Conservation (phyloP, 2,329 filamentous ascomycete species). For the Aspergillus sp. region DNA sequence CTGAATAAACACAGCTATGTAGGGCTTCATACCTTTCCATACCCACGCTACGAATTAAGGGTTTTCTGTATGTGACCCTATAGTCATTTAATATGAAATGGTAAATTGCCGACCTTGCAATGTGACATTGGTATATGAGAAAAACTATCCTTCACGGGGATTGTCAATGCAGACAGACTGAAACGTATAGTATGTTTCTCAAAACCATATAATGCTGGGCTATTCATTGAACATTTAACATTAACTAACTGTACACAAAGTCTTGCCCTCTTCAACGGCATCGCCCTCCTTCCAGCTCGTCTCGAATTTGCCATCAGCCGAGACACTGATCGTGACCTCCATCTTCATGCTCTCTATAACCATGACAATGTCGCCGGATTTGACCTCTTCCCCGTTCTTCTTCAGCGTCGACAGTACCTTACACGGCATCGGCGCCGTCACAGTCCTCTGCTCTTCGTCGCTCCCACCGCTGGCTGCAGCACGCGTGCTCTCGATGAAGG, state of each 20-base stretch:
- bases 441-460: slow-evolving; percentile 14
- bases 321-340: slow-evolving; percentile 36
- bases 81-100: too few relatives aligned
- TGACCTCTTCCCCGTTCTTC: slow-evolving; percentile 30
- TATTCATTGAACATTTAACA: background rate
- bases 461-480: slow-evolving; percentile 9
- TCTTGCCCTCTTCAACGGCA: slow-evolving; percentile 34
- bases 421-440: slow-evolving; percentile 38
- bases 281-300: slow-evolving; percentile 29
- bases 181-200: too few relatives aligned
- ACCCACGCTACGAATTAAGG: too few relatives aligned
- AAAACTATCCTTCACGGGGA: too few relatives aligned
- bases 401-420: slow-evolving; percentile 35
- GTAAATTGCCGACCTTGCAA: too few relatives aligned
- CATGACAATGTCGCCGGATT: slow-evolving; percentile 33
- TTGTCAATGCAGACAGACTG: too few relatives aligned
- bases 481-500: slow-evolving; percentile 27
- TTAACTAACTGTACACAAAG: slow-evolving; percentile 22
- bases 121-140: too few relatives aligned
- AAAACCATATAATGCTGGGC: background rate
- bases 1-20: too few relatives aligned
- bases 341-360: slow-evolving; percentile 48
- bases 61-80: too few relatives aligned
- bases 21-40: too few relatives aligned
- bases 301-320: slow-evolving; percentile 28